phyloP scores from a whole-genome alignment of 306 rosid genomes.

The Cucumis hystrix region DNA sequence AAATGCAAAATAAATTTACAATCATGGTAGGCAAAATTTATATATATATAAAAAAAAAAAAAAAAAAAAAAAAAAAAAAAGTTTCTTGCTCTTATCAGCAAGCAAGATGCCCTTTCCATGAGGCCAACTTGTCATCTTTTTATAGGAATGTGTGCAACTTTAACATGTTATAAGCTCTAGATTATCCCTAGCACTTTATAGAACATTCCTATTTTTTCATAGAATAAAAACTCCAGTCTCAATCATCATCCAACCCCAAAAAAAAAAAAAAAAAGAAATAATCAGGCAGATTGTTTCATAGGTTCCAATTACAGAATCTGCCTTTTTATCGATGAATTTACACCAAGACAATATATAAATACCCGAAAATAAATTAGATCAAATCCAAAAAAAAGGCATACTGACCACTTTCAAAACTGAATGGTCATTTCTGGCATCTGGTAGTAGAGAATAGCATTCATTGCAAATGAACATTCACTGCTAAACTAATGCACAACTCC shows the following conservation, averaged over 20 bases:
- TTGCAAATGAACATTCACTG: not conserved
- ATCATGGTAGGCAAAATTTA: not conserved
- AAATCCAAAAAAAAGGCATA: not conserved
- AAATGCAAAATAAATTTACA: not conserved
- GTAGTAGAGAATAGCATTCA: too few relatives aligned
- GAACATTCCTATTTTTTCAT: not conserved
- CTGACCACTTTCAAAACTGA: not conserved
- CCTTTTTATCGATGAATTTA: not conserved
- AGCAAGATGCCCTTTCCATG: not conserved
- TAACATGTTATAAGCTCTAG: not conserved
- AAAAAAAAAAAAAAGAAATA: not conserved
- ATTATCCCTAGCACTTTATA: not conserved
- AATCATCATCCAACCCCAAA: not conserved
- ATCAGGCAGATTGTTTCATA: not conserved
- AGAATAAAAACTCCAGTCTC: not conserved
- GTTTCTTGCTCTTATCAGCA: not conserved
- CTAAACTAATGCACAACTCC: not conserved
- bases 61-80: too few relatives aligned
- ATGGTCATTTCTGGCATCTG: not conserved
- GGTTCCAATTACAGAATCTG: not conserved
- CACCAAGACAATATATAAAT: not conserved
- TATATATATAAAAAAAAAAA: too few relatives aligned
- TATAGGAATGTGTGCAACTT: conserved; percentile 5
- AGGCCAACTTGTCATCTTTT: not conserved
- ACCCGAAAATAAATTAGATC: not conserved